Evolutionary conservation across 257 asterid species (phyloP).

Genomic region (Solanum bulbocastanum): DNA sequence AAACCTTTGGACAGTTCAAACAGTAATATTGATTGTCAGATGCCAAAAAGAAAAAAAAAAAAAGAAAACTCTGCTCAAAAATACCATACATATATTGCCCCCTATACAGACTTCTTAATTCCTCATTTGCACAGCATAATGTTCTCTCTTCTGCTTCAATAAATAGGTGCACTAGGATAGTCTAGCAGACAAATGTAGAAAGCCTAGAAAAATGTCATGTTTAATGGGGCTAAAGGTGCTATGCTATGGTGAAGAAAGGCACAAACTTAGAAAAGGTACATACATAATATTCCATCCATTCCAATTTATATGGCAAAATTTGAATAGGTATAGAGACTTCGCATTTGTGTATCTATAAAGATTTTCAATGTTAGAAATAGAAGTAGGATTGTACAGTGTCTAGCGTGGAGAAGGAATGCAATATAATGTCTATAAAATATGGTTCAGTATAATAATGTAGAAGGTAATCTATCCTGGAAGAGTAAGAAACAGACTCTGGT

Average conservation of each 20-base stretch:
- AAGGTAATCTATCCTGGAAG: not conserved
- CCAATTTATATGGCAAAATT: not conserved
- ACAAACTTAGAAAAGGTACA: not conserved
- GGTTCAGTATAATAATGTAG: not conserved
- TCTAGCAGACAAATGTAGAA: not conserved
- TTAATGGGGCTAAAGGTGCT: not conserved
- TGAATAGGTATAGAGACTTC: not conserved
- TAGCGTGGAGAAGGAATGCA: not conserved
- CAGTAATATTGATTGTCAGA: not conserved
- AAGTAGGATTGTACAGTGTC: not conserved
- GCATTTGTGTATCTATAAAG: not conserved
- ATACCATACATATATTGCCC: not conserved
- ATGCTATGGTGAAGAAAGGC: not conserved
- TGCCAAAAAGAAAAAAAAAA: not conserved
- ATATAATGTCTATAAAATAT: not conserved
- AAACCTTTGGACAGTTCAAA: not conserved
- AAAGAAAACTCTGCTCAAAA: not conserved
- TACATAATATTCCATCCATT: not conserved
- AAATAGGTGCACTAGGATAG: not conserved
- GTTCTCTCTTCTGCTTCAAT: not conserved
- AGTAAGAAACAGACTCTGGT: not conserved
- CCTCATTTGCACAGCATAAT: not conserved
- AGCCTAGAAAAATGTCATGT: not conserved
- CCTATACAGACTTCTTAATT: not conserved
- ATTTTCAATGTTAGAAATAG: not conserved